Conservation (phyloP, 169 alveolate genomes). For the Plasmodium knowlesi region DNA sequence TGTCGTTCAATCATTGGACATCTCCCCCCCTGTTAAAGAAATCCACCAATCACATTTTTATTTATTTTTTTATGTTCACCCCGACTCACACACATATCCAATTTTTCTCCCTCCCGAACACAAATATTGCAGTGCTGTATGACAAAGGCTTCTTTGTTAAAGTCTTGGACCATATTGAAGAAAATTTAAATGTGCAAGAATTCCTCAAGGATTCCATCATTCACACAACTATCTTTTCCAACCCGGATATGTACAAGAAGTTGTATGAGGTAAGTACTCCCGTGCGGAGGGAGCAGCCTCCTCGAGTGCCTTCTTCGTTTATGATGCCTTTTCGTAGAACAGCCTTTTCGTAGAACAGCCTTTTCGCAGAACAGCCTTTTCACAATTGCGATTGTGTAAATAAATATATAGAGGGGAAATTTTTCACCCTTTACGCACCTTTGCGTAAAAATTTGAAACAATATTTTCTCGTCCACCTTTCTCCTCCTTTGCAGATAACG, state of each 20-base stretch:
- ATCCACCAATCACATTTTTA: too few relatives aligned
- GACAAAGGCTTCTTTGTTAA: slow-evolving; percentile 20
- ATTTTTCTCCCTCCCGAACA: not conserved
- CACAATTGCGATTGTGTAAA: not conserved
- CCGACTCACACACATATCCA: not conserved
- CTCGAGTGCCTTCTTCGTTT: not conserved
- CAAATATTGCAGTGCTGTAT: slow-evolving; percentile 18
- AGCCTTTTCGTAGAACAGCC: not conserved
- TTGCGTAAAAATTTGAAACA: not conserved
- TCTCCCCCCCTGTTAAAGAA: too few relatives aligned
- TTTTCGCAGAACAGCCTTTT: not conserved
- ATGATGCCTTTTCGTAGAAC: not conserved
- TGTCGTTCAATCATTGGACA: not conserved
- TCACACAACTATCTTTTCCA: slow-evolving; percentile 50
- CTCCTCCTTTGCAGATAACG: not conserved
- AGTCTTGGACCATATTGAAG: slow-evolving; percentile 17
- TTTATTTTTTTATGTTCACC: not conserved
- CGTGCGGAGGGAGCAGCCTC: not conserved
- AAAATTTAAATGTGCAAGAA: slow-evolving; percentile 16
- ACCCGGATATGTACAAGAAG: slow-evolving; percentile 39
- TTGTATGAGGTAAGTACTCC: slow-evolving; percentile 38
- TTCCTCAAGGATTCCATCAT: not conserved
- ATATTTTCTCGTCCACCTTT: not conserved
- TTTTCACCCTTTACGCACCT: not conserved
- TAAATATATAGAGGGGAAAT: not conserved